Evolutionary conservation across 495 filamentous ascomycete genomes (phyloP).

Genomic region (Stereocaulon alpinum): DNA sequence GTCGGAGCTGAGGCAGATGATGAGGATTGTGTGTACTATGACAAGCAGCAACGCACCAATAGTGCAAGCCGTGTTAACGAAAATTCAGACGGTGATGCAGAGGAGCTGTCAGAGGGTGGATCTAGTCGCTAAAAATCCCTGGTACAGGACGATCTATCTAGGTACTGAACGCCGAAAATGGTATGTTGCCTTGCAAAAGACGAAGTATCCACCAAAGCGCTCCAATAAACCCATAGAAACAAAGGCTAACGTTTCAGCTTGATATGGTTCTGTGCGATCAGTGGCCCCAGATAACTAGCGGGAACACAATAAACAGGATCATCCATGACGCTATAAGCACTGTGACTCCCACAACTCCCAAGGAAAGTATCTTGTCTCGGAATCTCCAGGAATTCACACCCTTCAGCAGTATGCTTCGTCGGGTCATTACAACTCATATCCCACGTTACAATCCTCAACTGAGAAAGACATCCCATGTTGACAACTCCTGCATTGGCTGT

Average conservation of each 20-base stretch:
- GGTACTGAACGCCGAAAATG: too few relatives aligned
- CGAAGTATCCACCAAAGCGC: background rate
- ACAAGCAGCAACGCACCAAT: too few relatives aligned
- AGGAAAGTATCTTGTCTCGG: constrained; percentile 9
- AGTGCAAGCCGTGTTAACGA: too few relatives aligned
- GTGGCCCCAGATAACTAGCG: constrained; percentile 14
- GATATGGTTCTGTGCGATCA: constrained; percentile 7
- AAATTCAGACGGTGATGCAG: too few relatives aligned
- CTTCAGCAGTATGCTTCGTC: background rate
- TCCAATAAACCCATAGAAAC: background rate
- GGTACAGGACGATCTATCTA: too few relatives aligned
- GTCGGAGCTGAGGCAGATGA: too few relatives aligned
- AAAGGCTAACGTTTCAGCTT: background rate
- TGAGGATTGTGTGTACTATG: too few relatives aligned
- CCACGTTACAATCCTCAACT: constrained; percentile 15
- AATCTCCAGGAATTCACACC: constrained; percentile 17
- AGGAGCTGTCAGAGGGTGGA: too few relatives aligned
- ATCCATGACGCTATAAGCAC: constrained; percentile 16
- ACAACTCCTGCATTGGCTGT: constrained; percentile 11
- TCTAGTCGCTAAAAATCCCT: too few relatives aligned
- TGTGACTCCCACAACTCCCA: constrained; percentile 8
- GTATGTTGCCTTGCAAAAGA: background rate
- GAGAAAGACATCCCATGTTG: constrained; percentile 16
- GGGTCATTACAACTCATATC: constrained; percentile 15
- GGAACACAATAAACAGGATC: constrained; percentile 18